A percentile compares a stretch with the other conserved stretches of the same genome.
Evolutionary conservation across 805 yeast genomes (phyloP).

Genomic region (Saccharomyces kudriavzevii): DNA sequence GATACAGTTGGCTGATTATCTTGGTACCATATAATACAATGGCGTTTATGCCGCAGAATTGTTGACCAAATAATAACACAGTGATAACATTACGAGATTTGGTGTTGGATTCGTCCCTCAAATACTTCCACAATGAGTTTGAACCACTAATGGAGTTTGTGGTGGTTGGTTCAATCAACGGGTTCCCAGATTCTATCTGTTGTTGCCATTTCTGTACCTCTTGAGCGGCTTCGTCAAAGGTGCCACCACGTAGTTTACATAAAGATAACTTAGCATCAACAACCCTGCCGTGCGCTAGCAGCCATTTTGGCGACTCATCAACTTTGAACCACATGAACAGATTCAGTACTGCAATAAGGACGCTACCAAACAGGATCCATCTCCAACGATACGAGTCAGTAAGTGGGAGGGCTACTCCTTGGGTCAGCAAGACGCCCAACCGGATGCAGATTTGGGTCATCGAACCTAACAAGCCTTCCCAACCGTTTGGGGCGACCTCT

Average conservation of each 20-base stretch:
- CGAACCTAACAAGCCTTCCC: slow-evolving; percentile 66
- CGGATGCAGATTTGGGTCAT: slow-evolving; percentile 75
- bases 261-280: slow-evolving; percentile 2
- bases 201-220: neutral
- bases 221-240: neutral
- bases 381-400: slow-evolving; percentile 6
- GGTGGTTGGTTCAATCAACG: neutral
- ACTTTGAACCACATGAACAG: neutral
- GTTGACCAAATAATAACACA: slow-evolving; percentile 70
- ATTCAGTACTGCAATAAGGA: neutral
- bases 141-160: neutral
- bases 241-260: neutral
- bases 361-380: neutral
- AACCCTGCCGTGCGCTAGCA: slow-evolving; percentile 16
- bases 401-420: slow-evolving; percentile 42
- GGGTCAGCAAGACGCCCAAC: slow-evolving; percentile 68
- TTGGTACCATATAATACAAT: slow-evolving; percentile 84
- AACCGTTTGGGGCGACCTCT: slow-evolving; percentile 56
- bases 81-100: slow-evolving; percentile 56
- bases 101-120: slow-evolving; percentile 41
- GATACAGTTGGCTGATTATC: slow-evolving; percentile 56
- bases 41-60: slow-evolving; percentile 80
- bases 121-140: slow-evolving; percentile 33
- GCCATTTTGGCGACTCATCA: slow-evolving; percentile 6
- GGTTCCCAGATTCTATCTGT: neutral